Conservation (phyloP, 768 basidiomycete species). For the Flagelloscypha sp. region DNA sequence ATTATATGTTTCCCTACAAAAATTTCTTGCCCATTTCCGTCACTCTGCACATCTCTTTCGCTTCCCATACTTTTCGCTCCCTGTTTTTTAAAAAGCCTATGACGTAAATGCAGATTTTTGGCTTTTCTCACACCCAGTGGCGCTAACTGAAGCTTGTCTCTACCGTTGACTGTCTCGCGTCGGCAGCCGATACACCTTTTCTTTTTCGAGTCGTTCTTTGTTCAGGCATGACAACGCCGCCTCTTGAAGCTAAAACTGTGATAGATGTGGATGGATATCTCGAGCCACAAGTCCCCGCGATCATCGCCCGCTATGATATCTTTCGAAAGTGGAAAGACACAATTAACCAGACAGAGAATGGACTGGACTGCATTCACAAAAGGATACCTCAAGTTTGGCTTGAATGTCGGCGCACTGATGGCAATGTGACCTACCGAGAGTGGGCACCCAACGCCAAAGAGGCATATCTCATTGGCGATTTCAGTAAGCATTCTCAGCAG, state of each 20-base stretch:
- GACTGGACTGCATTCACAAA: constrained; percentile 72
- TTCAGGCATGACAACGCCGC: constrained; percentile 30
- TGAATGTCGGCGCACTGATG: constrained; percentile 57
- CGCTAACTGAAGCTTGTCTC: no score
- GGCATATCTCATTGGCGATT: constrained; percentile 88
- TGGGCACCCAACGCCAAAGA: constrained; percentile 91
- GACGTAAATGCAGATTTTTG: no score
- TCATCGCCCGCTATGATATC: constrained; percentile 57
- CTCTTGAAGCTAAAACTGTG: constrained; percentile 50
- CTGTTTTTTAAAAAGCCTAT: no score
- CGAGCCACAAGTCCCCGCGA: constrained; percentile 61
- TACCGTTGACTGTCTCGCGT: no score
- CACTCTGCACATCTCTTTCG: no score
- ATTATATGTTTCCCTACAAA: no score
- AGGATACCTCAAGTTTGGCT: constrained; percentile 73
- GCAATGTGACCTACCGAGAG: constrained; percentile 78
- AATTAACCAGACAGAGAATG: constrained; percentile 76
- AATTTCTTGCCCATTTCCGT: no score
- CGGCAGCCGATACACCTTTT: no score
- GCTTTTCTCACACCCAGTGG: no score
- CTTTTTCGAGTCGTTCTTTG: no score
- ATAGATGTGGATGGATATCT: constrained; percentile 66
- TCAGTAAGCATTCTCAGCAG: constrained; percentile 58
- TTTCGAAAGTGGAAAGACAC: constrained; percentile 71
- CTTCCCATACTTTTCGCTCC: no score